Conservation (phyloP, 768 basidiomycete species). For the Gyrodon lividus region DNA sequence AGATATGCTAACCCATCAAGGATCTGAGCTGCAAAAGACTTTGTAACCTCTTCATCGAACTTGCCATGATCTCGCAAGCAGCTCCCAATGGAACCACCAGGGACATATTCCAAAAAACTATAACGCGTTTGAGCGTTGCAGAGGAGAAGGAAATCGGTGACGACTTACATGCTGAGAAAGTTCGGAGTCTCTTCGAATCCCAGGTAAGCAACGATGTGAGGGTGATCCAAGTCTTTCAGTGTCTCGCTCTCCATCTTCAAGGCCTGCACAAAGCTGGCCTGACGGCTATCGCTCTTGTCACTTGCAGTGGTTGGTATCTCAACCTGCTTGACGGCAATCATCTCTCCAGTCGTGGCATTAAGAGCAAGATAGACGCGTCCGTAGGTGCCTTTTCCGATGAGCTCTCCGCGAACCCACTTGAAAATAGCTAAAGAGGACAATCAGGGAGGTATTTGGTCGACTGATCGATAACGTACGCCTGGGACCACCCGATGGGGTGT, state of each 20-base stretch:
- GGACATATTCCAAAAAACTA: slow-evolving; percentile 98
- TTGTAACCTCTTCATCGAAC: slow-evolving; percentile 89
- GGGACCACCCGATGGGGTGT: slow-evolving; percentile 62
- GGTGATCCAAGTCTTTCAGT: slow-evolving; percentile 93
- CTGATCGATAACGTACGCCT: slow-evolving; percentile 53
- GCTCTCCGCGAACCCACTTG: slow-evolving; percentile 97
- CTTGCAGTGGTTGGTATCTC: slow-evolving; percentile 90
- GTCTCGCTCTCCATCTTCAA: slow-evolving; percentile 95
- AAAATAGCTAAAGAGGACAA: slow-evolving; percentile 63
- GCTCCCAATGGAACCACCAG: slow-evolving; percentile 92
- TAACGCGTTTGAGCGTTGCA: slow-evolving; percentile 11
- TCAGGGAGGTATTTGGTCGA: slow-evolving; percentile 16
- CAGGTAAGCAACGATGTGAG: slow-evolving; percentile 96
- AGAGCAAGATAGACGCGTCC: slow-evolving; percentile 95
- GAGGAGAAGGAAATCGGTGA: background rate
- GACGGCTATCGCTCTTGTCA: slow-evolving; percentile 87
- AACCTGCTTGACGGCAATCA: slow-evolving; percentile 99
- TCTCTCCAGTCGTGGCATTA: slow-evolving; percentile 95
- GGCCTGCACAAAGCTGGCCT: slow-evolving; percentile 83
- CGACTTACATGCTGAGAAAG: slow-evolving; percentile 86
- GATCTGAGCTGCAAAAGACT: slow-evolving; percentile 91
- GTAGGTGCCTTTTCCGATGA: slow-evolving; percentile 96
- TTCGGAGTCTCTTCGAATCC: slow-evolving; percentile 89
- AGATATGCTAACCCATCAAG: slow-evolving; percentile 89
- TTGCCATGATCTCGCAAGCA: slow-evolving; percentile 89